Evolutionary conservation across 805 yeast genomes (phyloP).

Genomic region (Zygosaccharomyces bailii): DNA sequence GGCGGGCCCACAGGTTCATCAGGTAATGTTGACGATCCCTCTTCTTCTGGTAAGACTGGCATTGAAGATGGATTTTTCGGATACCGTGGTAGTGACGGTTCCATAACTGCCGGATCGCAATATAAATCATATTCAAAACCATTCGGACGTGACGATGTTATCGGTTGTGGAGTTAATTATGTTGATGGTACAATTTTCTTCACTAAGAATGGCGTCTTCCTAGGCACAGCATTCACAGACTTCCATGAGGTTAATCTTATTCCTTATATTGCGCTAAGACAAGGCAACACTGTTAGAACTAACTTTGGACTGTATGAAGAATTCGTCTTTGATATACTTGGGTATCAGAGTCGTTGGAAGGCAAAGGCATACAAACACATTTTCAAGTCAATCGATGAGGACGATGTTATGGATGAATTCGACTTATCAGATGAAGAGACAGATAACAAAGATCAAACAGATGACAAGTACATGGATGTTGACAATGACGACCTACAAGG

Average conservation of each 20-base stretch:
- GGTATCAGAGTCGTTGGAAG: conserved; percentile 49
- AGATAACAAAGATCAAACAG: conserved; percentile 16
- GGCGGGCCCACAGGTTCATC: conserved; percentile 11
- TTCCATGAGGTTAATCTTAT: conserved; percentile 40
- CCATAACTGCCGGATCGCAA: conserved; percentile 25
- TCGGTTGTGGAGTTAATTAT: conserved; percentile 84
- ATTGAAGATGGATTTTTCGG: conserved; percentile 29
- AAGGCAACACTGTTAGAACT: conserved; percentile 35
- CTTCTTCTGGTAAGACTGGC: conserved; percentile 12
- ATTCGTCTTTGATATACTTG: conserved; percentile 58
- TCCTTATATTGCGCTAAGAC: conserved; percentile 45
- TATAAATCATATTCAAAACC: conserved; percentile 23
- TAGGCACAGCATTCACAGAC: conserved; percentile 54
- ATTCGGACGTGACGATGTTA: conserved; percentile 56
- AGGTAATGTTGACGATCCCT: conserved; percentile 9
- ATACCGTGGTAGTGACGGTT: conserved; percentile 33
- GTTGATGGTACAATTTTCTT: conserved; percentile 60
- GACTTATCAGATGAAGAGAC: conserved; percentile 16
- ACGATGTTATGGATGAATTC: conserved; percentile 12
- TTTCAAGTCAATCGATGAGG: conserved; percentile 20
- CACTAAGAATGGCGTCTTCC: conserved; percentile 73
- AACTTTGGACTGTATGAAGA: conserved; percentile 47
- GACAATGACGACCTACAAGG: conserved; percentile 30
- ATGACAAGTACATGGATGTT: conserved; percentile 31
- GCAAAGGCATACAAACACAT: conserved; percentile 32